Evolutionary conservation across 2,329 filamentous ascomycete genomes (phyloP), one percentile per base, ranked within the genome.

Genomic region (Verticillium longisporum): DNA sequence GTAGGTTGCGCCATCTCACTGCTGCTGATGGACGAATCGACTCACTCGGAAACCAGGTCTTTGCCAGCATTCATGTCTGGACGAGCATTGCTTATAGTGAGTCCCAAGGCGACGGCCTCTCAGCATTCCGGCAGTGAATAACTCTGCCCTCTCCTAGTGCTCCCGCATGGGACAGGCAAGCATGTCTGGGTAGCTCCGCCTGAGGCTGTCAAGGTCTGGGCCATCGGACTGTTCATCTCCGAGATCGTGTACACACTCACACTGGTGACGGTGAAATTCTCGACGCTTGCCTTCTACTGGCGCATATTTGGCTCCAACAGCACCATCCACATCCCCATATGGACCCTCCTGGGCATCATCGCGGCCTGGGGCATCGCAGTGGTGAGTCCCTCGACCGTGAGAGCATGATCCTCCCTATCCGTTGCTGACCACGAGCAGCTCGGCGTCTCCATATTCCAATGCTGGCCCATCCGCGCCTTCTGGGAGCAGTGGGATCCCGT

Each of bases 251-350:
- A 69, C 9, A 60, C 64, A 6, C 6, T 67, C 9, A 66, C 61
- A 15, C 26, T 70, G 15, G 31, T 61, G 2, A 61, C 59, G 1
- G 66, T 68, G 54, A 69, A 69, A 18, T 63, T 60, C 57, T 68
- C 68, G n/a, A 69, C 65, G 26, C 62, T 70, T 11, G 60, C 64
- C 13, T 67, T 69, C 31, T 70, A 70, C 57, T 70, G 68, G 67
- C 64, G 68, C 4, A 62, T 63, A 2, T 69, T 70, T 58, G 61
- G 61, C 11, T 33, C 68, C 10, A 64, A 62, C 21, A 32, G 31
- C 3, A 68, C 65, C 3, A 66, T 68, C n/a, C 61, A 61, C 21
- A 31, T 61, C 21, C 60, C 62, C 1, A 70, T 69, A 3, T 66
- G 59, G 45, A 32, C 60, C 4, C 50, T 69, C 4, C 58, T 61